Conservation (phyloP, 139 green algal genomes). For the Micractinium sp. region DNA sequence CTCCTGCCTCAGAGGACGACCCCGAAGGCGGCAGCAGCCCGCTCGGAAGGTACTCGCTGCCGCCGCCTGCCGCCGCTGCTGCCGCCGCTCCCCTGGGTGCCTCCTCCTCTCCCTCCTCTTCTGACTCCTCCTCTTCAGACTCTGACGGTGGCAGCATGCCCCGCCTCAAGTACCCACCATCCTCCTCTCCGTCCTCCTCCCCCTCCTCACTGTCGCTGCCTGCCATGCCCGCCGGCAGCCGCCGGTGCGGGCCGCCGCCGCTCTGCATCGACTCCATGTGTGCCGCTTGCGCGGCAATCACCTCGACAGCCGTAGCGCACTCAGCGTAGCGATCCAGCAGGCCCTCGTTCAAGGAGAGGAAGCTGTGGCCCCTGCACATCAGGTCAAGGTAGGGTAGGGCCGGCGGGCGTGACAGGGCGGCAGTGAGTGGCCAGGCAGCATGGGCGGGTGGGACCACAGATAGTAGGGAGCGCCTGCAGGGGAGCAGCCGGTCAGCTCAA, state of each 20-base stretch:
- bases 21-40: constrained; percentile 8
- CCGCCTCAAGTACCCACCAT: constrained; percentile 53
- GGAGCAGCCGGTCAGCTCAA: too few relatives aligned
- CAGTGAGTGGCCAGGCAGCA: too few relatives aligned
- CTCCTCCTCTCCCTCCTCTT: constrained; percentile 8
- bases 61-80: not conserved
- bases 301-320: constrained; percentile 76
- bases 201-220: not conserved
- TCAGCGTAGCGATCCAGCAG: constrained; percentile 86
- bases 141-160: constrained; percentile 54
- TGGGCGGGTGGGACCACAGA: too few relatives aligned
- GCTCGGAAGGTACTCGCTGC: not conserved
- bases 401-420: too few relatives aligned
- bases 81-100: not conserved
- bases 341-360: constrained; percentile 89
- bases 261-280: constrained; percentile 14
- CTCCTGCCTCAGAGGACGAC: constrained; percentile 4
- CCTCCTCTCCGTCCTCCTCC: constrained; percentile 5
- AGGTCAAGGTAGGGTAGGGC: too few relatives aligned
- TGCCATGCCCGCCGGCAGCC: constrained; percentile 13
- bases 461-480: too few relatives aligned
- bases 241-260: not conserved
- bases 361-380: constrained; percentile 85
- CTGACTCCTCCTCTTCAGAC: constrained; percentile 41
- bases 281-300: constrained; percentile 85